Base-by-base conservation (phyloP, 129 eudicot species). In the Centella asiatica region DNA sequence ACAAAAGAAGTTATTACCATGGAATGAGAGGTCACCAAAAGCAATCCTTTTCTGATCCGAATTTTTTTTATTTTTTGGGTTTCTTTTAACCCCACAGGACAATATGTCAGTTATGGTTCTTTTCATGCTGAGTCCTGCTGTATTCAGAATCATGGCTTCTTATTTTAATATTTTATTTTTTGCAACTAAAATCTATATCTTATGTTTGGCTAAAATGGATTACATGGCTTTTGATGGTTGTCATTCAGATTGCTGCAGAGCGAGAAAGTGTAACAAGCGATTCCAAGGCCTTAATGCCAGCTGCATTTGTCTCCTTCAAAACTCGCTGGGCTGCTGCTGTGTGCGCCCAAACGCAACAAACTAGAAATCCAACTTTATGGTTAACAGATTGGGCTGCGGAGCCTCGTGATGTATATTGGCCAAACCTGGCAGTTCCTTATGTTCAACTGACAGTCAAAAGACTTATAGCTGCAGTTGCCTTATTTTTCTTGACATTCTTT, bases 251-350 rank as follows among this genome's bases (percentile, higher is more conserved):
- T 73, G 84, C 85, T 51, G 83, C 57, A 40, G 99, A 93, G 71
- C 57, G 82, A 54, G 92, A 82, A 39, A 58, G 68, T 44, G 83
- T 88, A 15, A 57, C 31, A 32, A 79, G 20, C 15, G 75, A 72
- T 68, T 94, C 94, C 23, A 79, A 84, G 72, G 71, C 82, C 6
- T 75, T 79, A 42, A 81, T 88, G 85, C 89, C 96, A 27, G 94
- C 94, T 26, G 89, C 96, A 29, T 88, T 88, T 60, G 96, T 88
- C 34, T 88, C 96, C 28, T 88, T 88, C 53, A 88, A 77, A 76
- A 81, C 85, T 36, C 88, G 94, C 40, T 88, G 96, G 96, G 94
- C 81, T 27, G 89, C 96, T 42, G 94, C 96, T 49, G 89, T 88
- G 26, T 82, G 89, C 63, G 94, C 94, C n/a, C 96, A 88, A 65